phyloP scores from a whole-genome alignment of 805 yeast genomes.

The Nakazawaea sp. region DNA sequence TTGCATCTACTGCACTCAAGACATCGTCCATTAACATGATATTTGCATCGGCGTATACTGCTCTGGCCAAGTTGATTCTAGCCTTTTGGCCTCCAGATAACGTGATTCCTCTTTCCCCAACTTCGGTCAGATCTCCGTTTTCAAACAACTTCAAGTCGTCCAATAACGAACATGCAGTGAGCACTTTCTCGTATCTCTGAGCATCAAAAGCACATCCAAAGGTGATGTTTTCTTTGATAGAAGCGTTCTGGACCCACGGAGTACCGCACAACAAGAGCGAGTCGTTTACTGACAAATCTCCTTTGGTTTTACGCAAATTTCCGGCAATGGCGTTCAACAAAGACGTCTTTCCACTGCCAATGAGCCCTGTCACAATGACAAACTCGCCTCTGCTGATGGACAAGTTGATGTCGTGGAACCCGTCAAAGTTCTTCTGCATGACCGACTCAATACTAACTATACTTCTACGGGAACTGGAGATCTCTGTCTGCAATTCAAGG shows the following conservation, averaged over 20 bases:
- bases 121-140: conserved; percentile 72
- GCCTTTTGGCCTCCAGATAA: conserved; percentile 89
- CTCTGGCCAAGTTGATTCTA: conserved; percentile 70
- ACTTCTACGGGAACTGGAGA: not conserved
- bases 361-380: conserved; percentile 59
- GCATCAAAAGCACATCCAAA: conserved; percentile 57
- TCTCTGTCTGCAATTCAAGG: not conserved
- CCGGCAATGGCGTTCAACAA: conserved; percentile 66
- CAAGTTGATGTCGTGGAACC: conserved; percentile 41
- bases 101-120: conserved; percentile 83
- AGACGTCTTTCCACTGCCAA: conserved; percentile 80
- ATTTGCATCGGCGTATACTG: conserved; percentile 65
- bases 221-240: conserved; percentile 65
- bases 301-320: conserved; percentile 48
- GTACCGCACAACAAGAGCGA: conserved; percentile 33
- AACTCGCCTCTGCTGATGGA: conserved; percentile 50
- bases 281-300: conserved; percentile 50
- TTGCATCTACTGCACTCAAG: conserved; percentile 79
- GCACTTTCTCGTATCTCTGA: conserved; percentile 41
- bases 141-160: conserved; percentile 63
- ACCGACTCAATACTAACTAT: not conserved
- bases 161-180: conserved; percentile 59
- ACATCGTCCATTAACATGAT: conserved; percentile 73
- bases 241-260: conserved; percentile 85
- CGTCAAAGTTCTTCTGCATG: conserved; percentile 18